Evolutionary conservation across 305 asterid species (phyloP), one percentile per base, ranked within the genome.

Genomic region (Nicotiana rustica): DNA sequence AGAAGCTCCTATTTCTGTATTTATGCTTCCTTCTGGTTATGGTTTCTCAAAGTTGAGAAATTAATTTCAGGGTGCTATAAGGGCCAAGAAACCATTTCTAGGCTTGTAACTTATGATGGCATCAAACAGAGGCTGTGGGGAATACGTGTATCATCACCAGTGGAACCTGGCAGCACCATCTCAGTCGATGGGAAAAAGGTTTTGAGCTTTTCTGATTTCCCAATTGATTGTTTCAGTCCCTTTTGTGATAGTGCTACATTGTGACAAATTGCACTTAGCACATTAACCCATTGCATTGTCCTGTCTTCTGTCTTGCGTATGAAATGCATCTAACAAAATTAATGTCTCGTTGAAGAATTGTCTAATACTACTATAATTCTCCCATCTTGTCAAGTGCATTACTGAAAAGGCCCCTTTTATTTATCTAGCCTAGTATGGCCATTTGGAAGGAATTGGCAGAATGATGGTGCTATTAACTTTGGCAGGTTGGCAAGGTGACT

Each of bases 1-100:
- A 14, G 55, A 29, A 31, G 61, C 64, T 83, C 78, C 79, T 79
- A 31, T 57, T 38, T 52, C 12, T 41, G 14, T 29, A 41, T 73
- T 65, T 80, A 38, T 78, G 5, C 65, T 67, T 21, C 77, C 77
- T 47, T 49, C 65, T 78, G 31, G 14, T 57, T 35, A 47, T 61
- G 33, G 69, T 19, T 79, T 35, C 66, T 84, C 83, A 73, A 36
- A 41, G 25, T 10, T 65, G 38, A 10, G 19, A 73, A 41, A 35
- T 60, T 49, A 29, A 75, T 84, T 68, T 60, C 93, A 96, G 98
- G 99, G 82, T 94, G 99, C 87, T 96, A 96, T 68, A 96, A 94
- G 89, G 99, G 99, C 59, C 98, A 96, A 86, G 99, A 96, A 87
- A 96, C 99, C 89, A 94, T 96, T 88, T 78, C 99, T 78, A 93